Percentiles rank a stretch among this genome's conserved stretches.
These are phyloP conservation scores for Suillus lakei DNA, from an alignment of 768 basidiomycete genomes.

Conservation along the genomic window DNA sequence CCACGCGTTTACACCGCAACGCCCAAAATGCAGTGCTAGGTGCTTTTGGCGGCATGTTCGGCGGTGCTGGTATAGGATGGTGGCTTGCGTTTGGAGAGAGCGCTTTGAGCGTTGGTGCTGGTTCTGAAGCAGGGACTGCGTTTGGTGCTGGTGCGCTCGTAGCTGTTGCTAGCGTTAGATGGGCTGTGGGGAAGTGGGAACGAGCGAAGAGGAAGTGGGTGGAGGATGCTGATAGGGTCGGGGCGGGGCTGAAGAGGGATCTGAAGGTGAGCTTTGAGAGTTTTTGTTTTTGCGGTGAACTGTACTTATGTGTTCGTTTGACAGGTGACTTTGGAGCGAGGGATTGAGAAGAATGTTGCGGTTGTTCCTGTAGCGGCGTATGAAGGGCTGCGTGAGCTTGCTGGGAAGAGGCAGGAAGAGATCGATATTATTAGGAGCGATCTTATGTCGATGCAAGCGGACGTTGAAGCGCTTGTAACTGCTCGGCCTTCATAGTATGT, in stretches of 20 bases:
- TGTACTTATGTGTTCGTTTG: not conserved
- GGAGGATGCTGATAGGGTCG: constrained; percentile 67
- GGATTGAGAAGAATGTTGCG: constrained; percentile 56
- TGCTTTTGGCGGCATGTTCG: constrained; percentile 51
- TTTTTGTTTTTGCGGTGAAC: constrained; percentile 13
- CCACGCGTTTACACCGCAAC: constrained; percentile 61
- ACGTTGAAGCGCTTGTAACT: not conserved
- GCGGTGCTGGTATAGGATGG: constrained; percentile 62
- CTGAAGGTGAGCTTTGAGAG: constrained; percentile 50
- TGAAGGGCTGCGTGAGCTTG: constrained; percentile 45
- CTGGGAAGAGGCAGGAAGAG: constrained; percentile 48
- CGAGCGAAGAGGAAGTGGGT: constrained; percentile 68
- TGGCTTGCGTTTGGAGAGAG: constrained; percentile 48
- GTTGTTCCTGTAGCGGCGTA: constrained; percentile 57
- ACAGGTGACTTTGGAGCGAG: constrained; percentile 52
- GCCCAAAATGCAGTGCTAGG: constrained; percentile 63
- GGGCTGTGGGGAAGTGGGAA: constrained; percentile 72
- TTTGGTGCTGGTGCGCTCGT: constrained; percentile 62
- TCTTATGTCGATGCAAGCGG: constrained; percentile 8
- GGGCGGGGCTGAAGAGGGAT: constrained; percentile 67
- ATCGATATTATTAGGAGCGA: constrained; percentile 49
- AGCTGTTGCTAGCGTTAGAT: constrained; percentile 54
- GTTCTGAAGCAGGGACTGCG: constrained; percentile 60
- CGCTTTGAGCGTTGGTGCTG: constrained; percentile 37
- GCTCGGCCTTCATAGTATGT: not conserved